phyloP scores from a whole-genome alignment of 805 yeast genomes.

The Brettanomyces naardenensis region DNA sequence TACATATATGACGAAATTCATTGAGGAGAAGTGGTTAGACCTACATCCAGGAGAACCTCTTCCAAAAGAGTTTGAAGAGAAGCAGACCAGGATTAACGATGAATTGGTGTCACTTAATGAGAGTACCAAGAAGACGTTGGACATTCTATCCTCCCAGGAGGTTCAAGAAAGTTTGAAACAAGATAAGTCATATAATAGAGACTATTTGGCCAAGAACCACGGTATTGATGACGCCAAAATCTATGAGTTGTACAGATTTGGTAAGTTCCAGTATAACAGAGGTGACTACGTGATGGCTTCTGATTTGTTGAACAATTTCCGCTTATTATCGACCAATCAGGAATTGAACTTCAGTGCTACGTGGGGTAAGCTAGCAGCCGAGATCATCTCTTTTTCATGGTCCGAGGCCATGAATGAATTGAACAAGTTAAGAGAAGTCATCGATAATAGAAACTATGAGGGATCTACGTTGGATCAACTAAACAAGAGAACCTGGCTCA shows the following conservation, averaged over 20 bases:
- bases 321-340: slow-evolving; percentile 44
- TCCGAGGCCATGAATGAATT: slow-evolving; percentile 46
- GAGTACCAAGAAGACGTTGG: slow-evolving; percentile 37
- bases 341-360: slow-evolving; percentile 47
- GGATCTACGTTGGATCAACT: slow-evolving; percentile 50
- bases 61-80: slow-evolving; percentile 34
- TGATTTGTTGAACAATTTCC: slow-evolving; percentile 49
- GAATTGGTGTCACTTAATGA: slow-evolving; percentile 30
- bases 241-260: slow-evolving; percentile 46
- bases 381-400: slow-evolving; percentile 47
- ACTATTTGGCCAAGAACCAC: slow-evolving; percentile 35
- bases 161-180: slow-evolving; percentile 45
- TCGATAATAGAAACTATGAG: slow-evolving; percentile 44
- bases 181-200: slow-evolving; percentile 47
- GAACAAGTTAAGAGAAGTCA: slow-evolving; percentile 44
- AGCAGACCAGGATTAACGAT: slow-evolving; percentile 32
- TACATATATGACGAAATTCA: slow-evolving; percentile 47
- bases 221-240: slow-evolving; percentile 41
- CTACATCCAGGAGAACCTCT: slow-evolving; percentile 31
- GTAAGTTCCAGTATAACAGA: slow-evolving; percentile 54
- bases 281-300: slow-evolving; percentile 56
- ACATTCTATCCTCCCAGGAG: slow-evolving; percentile 38
- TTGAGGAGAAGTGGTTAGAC: slow-evolving; percentile 35
- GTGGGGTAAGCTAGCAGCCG: slow-evolving; percentile 64
- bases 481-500: slow-evolving; percentile 58